These are phyloP conservation scores for Beauveria pseudobassiana DNA, from an alignment of 2,329 filamentous ascomycete genomes.

Conservation along the genomic window DNA sequence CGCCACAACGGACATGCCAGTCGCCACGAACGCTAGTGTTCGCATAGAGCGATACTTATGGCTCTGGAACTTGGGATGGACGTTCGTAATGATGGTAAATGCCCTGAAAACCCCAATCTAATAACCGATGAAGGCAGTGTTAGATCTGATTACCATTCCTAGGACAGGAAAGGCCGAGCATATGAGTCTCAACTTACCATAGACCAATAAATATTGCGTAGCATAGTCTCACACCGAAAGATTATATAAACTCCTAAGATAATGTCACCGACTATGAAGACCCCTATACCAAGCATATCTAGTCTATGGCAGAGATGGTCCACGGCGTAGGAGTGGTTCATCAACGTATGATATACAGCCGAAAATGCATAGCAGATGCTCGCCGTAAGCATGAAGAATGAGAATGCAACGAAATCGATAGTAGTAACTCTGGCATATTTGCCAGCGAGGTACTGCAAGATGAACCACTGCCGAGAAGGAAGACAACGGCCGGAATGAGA, in stretches of 20 bases:
- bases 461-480: constrained; percentile 22
- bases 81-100: constrained; percentile 25
- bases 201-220: constrained; percentile 21
- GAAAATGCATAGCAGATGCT: constrained; percentile 16
- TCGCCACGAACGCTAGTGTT: constrained; percentile 27
- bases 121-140: constrained; percentile 4
- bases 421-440: constrained; percentile 15
- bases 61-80: constrained; percentile 27
- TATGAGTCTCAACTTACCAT: constrained; percentile 19
- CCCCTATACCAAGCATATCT: too few relatives aligned
- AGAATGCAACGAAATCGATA: constrained; percentile 17
- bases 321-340: constrained; percentile 17
- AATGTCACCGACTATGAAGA: too few relatives aligned
- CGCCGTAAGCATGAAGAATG: constrained; percentile 17
- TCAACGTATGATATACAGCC: constrained; percentile 18
- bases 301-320: constrained; percentile 17
- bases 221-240: constrained; percentile 21
- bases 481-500: constrained; percentile 33
- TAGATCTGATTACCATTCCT: constrained; percentile 9
- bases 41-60: constrained; percentile 25
- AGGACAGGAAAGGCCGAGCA: constrained; percentile 8
- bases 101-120: constrained; percentile 16
- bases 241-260: constrained; percentile 17
- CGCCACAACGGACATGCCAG: constrained; percentile 28
- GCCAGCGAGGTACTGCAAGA: constrained; percentile 16